These are phyloP conservation scores for Kuraishia capsulata DNA, from an alignment of 805 yeast species.

Conservation along the genomic window DNA sequence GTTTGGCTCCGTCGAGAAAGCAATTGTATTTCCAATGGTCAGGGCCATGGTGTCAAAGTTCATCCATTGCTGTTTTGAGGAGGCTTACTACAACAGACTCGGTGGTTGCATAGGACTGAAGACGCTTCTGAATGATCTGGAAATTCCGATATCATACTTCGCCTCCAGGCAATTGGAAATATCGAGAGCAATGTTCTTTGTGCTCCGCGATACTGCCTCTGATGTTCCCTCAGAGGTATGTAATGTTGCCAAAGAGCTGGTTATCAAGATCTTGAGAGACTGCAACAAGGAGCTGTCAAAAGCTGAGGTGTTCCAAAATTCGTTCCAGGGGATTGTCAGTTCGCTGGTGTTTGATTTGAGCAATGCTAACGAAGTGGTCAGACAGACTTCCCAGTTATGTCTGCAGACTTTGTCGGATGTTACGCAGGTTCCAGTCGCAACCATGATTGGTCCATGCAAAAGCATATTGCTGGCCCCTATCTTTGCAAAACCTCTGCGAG, in stretches of 20 bases:
- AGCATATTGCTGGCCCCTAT: constrained; percentile 82
- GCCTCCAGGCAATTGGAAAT: constrained; percentile 74
- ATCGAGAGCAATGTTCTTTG: constrained; percentile 80
- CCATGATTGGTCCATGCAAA: constrained; percentile 76
- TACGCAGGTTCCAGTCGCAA: constrained; percentile 59
- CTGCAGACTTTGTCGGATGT: constrained; percentile 60
- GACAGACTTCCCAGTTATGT: constrained; percentile 73
- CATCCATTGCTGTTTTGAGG: constrained; percentile 88
- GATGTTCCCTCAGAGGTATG: constrained; percentile 81
- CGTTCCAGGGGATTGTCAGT: constrained; percentile 77
- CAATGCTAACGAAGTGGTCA: constrained; percentile 74
- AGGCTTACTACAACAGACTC: constrained; percentile 72
- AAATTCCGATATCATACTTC: constrained; percentile 66
- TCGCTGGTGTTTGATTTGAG: constrained; percentile 88
- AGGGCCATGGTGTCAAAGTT: constrained; percentile 72
- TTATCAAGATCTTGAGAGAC: constrained; percentile 50
- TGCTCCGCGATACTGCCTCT: constrained; percentile 78
- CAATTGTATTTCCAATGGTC: constrained; percentile 65
- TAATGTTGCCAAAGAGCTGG: constrained; percentile 58
- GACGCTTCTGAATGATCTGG: constrained; percentile 59
- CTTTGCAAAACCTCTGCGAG: constrained; percentile 93
- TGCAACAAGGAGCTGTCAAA: constrained; percentile 58
- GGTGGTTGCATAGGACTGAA: constrained; percentile 86
- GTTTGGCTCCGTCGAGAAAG: constrained; percentile 59
- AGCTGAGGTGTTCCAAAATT: constrained; percentile 56